Conservation (phyloP, 768 basidiomycete genomes). For the Russula abietina region DNA sequence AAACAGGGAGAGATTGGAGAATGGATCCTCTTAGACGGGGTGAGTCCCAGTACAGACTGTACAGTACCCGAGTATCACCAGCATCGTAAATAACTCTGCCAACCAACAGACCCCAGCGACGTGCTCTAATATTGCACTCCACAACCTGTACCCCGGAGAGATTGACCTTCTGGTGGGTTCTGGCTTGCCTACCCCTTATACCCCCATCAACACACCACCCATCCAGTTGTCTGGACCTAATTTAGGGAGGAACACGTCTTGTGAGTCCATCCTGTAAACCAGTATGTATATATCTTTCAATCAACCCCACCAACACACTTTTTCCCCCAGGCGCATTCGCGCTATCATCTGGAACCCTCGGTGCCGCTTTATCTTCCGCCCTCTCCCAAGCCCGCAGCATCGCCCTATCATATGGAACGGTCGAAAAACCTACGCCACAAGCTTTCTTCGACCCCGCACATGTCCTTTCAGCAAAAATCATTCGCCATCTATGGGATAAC, state of each 20-base stretch:
- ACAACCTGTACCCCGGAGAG: constrained; percentile 78
- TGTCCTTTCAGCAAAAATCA: constrained; percentile 56
- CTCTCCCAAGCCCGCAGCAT: constrained; percentile 66
- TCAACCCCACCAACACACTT: neutral
- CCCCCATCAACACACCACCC: neutral
- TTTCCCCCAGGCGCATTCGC: constrained; percentile 63
- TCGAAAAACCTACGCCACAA: constrained; percentile 48
- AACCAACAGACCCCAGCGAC: constrained; percentile 76
- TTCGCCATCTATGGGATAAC: constrained; percentile 70
- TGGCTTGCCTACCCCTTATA: neutral
- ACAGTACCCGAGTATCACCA: neutral
- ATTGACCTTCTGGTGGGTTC: constrained; percentile 81
- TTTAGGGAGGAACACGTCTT: constrained; percentile 76
- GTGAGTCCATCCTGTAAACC: constrained; percentile 35
- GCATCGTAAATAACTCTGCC: neutral
- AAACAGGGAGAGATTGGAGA: constrained; percentile 75
- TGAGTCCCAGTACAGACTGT: constrained; percentile 38
- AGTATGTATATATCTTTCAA: neutral
- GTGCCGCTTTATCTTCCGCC: constrained; percentile 79
- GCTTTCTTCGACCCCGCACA: constrained; percentile 66
- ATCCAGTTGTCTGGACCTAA: constrained; percentile 79
- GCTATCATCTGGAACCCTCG: constrained; percentile 88
- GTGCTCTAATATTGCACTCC: constrained; percentile 83
- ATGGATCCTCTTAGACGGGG: constrained; percentile 88
- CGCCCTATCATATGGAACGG: constrained; percentile 83